Base-by-base conservation (phyloP, 495 filamentous ascomycete species). In the Pyrenula massariospora region DNA sequence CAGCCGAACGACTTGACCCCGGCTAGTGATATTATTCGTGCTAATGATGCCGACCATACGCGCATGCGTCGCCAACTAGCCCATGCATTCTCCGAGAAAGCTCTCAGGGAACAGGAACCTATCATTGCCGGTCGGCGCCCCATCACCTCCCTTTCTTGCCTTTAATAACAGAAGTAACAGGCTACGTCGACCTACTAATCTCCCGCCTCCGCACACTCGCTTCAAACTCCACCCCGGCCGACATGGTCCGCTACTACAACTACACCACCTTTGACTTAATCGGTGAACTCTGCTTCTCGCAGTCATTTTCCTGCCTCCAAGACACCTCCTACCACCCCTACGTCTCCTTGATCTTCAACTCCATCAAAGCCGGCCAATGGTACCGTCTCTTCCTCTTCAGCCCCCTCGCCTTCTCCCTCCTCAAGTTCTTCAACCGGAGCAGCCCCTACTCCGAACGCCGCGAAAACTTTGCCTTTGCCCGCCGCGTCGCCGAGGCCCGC, bases 241-340 rank as follows among this genome's bases (percentile, higher is more conserved):
- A 82, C 58, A 67, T 82, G 24, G 65, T 65, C 12, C 60, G 66
- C 3, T 76, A 70, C 77, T 74, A 73, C 54, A 78, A 80, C 57
- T 81, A 69, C 22, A 70, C 68, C 1, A 80, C 77, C 0, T 84
- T 84, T 60, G 80, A 86, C 57, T 73, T 84, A 51, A 77, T 84
- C 50, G 78, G 77, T 0, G 78, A 84, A 56, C 68, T 84, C 12
- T 66, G 72, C 1, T 82, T 81, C 55, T 80, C 78, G 0, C 73
- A 84, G 57, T 69, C 72, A 19, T 85, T 86, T 54, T 73, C 71
- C 12, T 80, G 77, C 48, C 63, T 85, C 10, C 62, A 78, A 21
- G 67, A 64, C 10, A 67, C 67, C 10, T 62, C 70, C 1, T 77
- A 77, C 53, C 73, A 84, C 66, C 8, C 8, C 22, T 52, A 10